Evolutionary conservation across 2,329 filamentous ascomycete species (phyloP).

Genomic region (Cryphonectria naterciae): DNA sequence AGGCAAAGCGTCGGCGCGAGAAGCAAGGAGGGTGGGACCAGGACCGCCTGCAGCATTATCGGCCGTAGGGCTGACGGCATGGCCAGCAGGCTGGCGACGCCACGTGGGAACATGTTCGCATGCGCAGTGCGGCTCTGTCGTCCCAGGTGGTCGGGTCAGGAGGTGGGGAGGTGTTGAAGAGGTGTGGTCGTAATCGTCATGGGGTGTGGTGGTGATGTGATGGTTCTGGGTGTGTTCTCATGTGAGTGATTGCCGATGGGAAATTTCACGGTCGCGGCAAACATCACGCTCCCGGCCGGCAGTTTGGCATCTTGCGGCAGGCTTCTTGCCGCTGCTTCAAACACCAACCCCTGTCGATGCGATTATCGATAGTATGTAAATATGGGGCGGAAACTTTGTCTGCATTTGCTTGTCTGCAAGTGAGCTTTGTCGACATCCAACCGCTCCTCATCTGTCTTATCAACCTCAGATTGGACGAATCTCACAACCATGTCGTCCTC

Average conservation of each 20-base stretch:
- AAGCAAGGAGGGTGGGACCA: conserved; percentile 17
- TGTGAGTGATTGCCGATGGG: conserved; percentile 8
- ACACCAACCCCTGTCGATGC: conserved; percentile 6
- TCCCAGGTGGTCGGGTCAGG: conserved; percentile 20
- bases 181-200: conserved; percentile 11
- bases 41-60: conserved; percentile 30
- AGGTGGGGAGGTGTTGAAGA: background rate
- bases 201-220: conserved; percentile 7
- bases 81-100: conserved; percentile 31
- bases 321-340: conserved; percentile 2
- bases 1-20: background rate
- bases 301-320: background rate
- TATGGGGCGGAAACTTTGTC: conserved; percentile 2
- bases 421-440: background rate
- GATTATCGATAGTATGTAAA: background rate
- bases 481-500: conserved; percentile 37
- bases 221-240: background rate
- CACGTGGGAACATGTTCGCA: conserved; percentile 28
- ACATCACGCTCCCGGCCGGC: conserved; percentile 2
- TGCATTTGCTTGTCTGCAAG: background rate
- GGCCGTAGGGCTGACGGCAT: conserved; percentile 33
- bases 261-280: conserved; percentile 28
- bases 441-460: background rate
- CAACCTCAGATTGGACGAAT: background rate
- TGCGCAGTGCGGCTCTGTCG: conserved; percentile 23